These are phyloP conservation scores for Solanum bukasovii DNA, from an alignment of 257 asterid genomes.

Conservation along the genomic window DNA sequence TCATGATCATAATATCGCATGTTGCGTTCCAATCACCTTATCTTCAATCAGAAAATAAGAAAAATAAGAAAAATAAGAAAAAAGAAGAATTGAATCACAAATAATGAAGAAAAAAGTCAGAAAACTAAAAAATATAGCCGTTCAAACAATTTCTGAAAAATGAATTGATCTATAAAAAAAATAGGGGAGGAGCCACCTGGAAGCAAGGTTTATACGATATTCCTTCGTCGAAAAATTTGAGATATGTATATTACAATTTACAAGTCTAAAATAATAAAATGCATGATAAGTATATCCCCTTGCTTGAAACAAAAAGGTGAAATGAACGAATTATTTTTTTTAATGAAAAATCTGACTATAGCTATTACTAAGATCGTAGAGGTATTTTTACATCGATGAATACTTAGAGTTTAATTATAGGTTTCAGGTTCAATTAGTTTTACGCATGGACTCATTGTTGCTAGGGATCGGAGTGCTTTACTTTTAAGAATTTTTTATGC, in stretches of 20 bases:
- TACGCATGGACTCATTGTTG: background rate
- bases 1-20: background rate
- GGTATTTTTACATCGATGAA: too few species aligned
- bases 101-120: too few species aligned
- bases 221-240: background rate
- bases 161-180: background rate
- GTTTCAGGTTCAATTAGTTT: background rate
- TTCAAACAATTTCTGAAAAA: too few species aligned
- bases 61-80: too few species aligned
- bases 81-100: too few species aligned
- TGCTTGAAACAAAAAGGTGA: background rate
- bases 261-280: background rate
- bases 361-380: too few species aligned
- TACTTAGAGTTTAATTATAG: background rate
- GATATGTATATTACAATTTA: too few species aligned
- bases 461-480: too few species aligned
- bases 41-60: background rate
- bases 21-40: background rate
- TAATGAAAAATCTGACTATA: too few species aligned
- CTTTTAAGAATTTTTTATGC: rapidly evolving
- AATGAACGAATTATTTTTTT: rapidly evolving
- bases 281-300: background rate
- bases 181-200: background rate
- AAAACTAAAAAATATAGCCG: background rate
- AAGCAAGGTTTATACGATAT: background rate